phyloP scores from a whole-genome alignment of 139 green algal genomes.

The Micractinium conductrix region DNA sequence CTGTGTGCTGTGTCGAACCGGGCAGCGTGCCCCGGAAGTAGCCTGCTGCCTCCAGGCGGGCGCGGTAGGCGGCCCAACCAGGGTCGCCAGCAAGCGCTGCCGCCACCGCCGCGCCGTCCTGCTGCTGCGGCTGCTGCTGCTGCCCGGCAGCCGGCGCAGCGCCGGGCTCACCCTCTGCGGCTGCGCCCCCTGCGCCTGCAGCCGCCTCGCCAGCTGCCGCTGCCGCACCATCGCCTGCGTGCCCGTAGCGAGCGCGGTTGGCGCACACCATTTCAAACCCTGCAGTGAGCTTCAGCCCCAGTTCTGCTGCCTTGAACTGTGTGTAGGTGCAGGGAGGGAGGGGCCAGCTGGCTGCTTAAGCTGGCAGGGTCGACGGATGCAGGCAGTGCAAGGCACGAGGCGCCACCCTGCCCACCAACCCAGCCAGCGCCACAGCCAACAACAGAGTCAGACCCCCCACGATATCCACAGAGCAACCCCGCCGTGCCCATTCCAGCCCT shows the following conservation, averaged over 20 bases:
- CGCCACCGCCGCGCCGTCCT: slow-evolving; percentile 17
- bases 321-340: no score
- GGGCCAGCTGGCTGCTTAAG: background rate
- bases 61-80: slow-evolving; percentile 51
- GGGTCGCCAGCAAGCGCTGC: slow-evolving; percentile 36
- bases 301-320: slow-evolving; percentile 40
- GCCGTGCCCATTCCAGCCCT: background rate
- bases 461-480: no score
- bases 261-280: slow-evolving; percentile 76
- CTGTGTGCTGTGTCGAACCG: slow-evolving; percentile 10
- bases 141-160: background rate
- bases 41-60: slow-evolving; percentile 33
- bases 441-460: no score
- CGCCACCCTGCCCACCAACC: background rate
- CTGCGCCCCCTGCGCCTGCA: background rate
- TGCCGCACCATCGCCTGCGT: background rate
- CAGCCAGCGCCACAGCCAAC: background rate
- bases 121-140: background rate
- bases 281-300: slow-evolving; percentile 76
- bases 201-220: background rate
- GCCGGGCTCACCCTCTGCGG: background rate
- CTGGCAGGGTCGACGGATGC: background rate
- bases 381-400: background rate
- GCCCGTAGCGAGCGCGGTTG: slow-evolving; percentile 12
- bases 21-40: slow-evolving; percentile 7